Percentiles rank a stretch among this genome's conserved stretches.
Evolutionary conservation across 371 early-diverging fungal species (phyloP).

Genomic region (Rhizopus delemar): DNA sequence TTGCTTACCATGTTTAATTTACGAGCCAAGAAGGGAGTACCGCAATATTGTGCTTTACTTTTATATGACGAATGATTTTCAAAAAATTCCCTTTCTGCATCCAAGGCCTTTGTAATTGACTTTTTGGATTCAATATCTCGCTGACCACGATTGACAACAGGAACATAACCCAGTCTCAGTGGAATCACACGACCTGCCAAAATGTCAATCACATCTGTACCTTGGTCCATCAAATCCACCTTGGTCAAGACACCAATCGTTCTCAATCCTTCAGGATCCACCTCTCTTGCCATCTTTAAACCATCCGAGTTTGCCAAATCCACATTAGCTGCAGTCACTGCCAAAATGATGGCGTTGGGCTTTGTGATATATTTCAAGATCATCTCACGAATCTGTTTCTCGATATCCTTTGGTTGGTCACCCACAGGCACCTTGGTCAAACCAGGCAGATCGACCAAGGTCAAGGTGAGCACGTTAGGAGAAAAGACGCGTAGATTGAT

Average conservation of each 20-base stretch:
- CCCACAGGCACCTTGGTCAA: slow-evolving; percentile 96
- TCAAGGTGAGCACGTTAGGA: slow-evolving; percentile 94
- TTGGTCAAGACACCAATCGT: slow-evolving; percentile 99
- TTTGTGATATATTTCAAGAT: slow-evolving; percentile 92
- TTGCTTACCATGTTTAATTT: slow-evolving; percentile 87
- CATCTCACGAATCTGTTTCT: slow-evolving; percentile 97
- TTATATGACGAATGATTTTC: slow-evolving; percentile 92
- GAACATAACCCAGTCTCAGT: slow-evolving; percentile 89
- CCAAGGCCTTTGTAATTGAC: slow-evolving; percentile 83
- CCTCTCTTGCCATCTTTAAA: slow-evolving; percentile 93
- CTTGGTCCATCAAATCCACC: slow-evolving; percentile 99
- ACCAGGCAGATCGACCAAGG: slow-evolving; percentile 98
- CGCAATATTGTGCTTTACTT: slow-evolving; percentile 97
- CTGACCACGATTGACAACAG: slow-evolving; percentile 97
- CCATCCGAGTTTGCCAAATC: slow-evolving; percentile 99
- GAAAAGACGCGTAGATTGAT: slow-evolving; percentile 96
- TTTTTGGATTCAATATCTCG: slow-evolving; percentile 93
- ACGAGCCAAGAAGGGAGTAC: slow-evolving; percentile 96
- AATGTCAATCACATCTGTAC: slow-evolving; percentile 99
- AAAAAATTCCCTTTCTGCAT: slow-evolving; percentile 91
- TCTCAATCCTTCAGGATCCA: slow-evolving; percentile 96
- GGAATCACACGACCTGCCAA: slow-evolving; percentile 96
- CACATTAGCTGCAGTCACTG: slow-evolving; percentile 96
- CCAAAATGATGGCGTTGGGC: slow-evolving; percentile 96
- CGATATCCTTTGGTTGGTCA: slow-evolving; percentile 99